phyloP scores from a whole-genome alignment of 768 basidiomycete genomes.

The Phallus indusiatus region DNA sequence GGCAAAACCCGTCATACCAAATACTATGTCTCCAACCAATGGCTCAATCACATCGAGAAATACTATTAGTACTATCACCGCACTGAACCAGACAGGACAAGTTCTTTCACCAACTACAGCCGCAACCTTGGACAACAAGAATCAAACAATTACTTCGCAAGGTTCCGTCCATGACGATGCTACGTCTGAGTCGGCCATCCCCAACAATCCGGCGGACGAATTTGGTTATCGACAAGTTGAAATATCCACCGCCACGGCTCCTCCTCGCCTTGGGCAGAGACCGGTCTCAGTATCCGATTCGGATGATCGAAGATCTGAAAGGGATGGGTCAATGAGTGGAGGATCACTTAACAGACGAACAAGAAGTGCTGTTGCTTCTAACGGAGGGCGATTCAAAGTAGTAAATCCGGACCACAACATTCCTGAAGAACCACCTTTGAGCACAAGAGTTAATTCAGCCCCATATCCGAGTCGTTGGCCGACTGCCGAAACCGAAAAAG shows the following conservation, averaged over 20 bases:
- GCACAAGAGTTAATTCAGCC: background rate
- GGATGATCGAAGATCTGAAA: background rate
- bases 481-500: slow-evolving; percentile 71
- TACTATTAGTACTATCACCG: background rate
- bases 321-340: background rate
- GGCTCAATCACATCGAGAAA: background rate
- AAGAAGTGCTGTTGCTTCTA: background rate
- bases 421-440: slow-evolving; percentile 2
- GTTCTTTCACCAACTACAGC: background rate
- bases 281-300: background rate
- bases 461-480: slow-evolving; percentile 34
- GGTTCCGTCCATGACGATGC: background rate
- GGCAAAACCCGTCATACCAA: background rate
- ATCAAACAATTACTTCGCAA: background rate
- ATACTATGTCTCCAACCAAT: background rate
- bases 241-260: background rate
- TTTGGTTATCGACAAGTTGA: background rate
- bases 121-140: background rate
- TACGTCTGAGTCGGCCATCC: background rate
- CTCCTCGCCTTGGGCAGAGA: background rate
- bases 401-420: slow-evolving; percentile 2
- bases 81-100: background rate
- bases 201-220: background rate
- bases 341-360: background rate
- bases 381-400: background rate